phyloP scores from a whole-genome alignment of 139 green algal genomes.

The Desmodesmus armatus region DNA sequence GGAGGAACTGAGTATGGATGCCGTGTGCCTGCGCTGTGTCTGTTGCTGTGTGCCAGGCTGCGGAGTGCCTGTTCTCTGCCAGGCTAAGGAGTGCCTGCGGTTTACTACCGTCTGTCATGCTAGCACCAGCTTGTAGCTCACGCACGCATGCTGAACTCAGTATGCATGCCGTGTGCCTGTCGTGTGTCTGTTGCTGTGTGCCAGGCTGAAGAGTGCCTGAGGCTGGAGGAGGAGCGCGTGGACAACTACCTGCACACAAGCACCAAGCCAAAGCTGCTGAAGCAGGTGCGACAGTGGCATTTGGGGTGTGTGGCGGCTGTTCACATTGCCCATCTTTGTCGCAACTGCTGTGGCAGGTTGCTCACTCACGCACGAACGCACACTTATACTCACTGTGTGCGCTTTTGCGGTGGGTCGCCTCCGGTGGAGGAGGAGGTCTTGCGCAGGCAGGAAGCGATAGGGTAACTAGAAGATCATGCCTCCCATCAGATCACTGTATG shows the following conservation, averaged over 20 bases:
- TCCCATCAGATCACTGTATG: too few species aligned
- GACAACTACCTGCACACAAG: slow-evolving; percentile 91
- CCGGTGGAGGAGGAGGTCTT: too few species aligned
- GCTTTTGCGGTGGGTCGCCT: too few species aligned
- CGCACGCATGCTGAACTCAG: background rate
- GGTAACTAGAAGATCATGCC: too few species aligned
- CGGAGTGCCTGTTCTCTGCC: slow-evolving; percentile 86
- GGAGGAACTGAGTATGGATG: too few species aligned
- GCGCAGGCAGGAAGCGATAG: too few species aligned
- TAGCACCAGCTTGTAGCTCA: slow-evolving; percentile 65
- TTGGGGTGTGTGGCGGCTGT: too few species aligned
- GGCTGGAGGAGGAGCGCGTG: slow-evolving; percentile 93
- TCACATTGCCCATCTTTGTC: too few species aligned
- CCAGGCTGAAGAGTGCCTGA: slow-evolving; percentile 86
- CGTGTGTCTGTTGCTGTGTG: background rate
- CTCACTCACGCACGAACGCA: too few species aligned
- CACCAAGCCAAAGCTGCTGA: slow-evolving; percentile 63
- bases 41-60: slow-evolving; percentile 49
- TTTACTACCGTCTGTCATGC: slow-evolving; percentile 89
- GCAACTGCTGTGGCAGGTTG: too few species aligned
- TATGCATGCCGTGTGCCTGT: background rate
- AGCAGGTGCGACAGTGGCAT: background rate
- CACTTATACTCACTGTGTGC: too few species aligned
- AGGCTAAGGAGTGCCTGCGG: slow-evolving; percentile 94
- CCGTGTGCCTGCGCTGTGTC: too few species aligned